Conservation (phyloP, 2,329 filamentous ascomycete species). For the Chaetomiaceae sp. region DNA sequence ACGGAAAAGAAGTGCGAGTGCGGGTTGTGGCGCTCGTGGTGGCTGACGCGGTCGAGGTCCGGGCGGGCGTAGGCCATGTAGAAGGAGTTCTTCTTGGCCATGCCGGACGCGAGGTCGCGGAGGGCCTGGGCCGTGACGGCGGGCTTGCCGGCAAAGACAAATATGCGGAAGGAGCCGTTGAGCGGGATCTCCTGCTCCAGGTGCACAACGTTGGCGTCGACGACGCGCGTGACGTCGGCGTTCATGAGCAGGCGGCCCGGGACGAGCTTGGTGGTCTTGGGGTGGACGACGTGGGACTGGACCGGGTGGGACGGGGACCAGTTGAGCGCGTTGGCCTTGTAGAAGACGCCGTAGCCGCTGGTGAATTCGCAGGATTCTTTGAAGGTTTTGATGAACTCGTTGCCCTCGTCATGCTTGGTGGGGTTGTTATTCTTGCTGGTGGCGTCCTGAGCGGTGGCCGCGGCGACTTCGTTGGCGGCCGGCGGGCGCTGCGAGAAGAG, state of each 20-base stretch:
- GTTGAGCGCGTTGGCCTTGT: slow-evolving; percentile 77
- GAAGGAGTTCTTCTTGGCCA: slow-evolving; percentile 67
- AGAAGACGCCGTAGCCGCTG: slow-evolving; percentile 84
- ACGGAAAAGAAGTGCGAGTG: slow-evolving; percentile 80
- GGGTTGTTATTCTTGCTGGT: not conserved
- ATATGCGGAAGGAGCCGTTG: slow-evolving; percentile 84
- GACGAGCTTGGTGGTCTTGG: slow-evolving; percentile 59
- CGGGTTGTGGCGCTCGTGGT: slow-evolving; percentile 80
- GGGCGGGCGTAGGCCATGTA: slow-evolving; percentile 60
- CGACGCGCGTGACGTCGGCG: slow-evolving; percentile 77
- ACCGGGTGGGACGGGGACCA: slow-evolving; percentile 72
- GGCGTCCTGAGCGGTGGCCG: slow-evolving; percentile 46
- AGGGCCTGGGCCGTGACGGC: slow-evolving; percentile 58
- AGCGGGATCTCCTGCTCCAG: slow-evolving; percentile 85
- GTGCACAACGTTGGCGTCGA: slow-evolving; percentile 85
- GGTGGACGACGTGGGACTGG: slow-evolving; percentile 65
- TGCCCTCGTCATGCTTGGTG: slow-evolving; percentile 51
- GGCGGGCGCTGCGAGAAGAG: slow-evolving; percentile 79
- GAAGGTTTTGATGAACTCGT: slow-evolving; percentile 83
- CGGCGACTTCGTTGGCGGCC: slow-evolving; percentile 66
- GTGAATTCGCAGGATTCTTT: slow-evolving; percentile 91
- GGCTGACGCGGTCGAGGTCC: slow-evolving; percentile 59
- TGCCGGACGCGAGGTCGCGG: slow-evolving; percentile 61
- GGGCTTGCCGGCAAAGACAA: slow-evolving; percentile 74
- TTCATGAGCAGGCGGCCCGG: slow-evolving; percentile 74